Evolutionary conservation across 2,329 filamentous ascomycete genomes (phyloP).

Genomic region (Davidsoniella eucalypti): DNA sequence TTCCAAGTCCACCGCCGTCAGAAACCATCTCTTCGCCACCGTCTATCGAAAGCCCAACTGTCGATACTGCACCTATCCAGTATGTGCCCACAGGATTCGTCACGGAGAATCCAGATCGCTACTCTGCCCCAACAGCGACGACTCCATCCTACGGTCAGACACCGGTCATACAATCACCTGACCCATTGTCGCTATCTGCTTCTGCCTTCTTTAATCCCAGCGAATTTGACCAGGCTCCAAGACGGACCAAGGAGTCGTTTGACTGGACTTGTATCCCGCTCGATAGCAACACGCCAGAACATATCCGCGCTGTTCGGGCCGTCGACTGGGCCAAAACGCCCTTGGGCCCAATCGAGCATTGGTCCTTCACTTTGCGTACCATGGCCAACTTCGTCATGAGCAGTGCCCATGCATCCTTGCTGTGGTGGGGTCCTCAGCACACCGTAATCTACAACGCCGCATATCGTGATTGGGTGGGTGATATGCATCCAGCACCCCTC

Average conservation of each 20-base stretch:
- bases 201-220: too few species aligned
- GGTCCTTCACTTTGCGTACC: conserved; percentile 53
- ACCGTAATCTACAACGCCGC: conserved; percentile 59
- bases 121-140: too few species aligned
- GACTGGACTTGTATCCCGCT: conserved; percentile 66
- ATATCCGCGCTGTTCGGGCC: conserved; percentile 57
- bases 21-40: not conserved
- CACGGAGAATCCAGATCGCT: too few species aligned
- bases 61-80: too few species aligned
- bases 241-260: conserved; percentile 27
- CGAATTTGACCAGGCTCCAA: too few species aligned
- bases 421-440: conserved; percentile 63
- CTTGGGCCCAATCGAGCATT: conserved; percentile 59
- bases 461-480: conserved; percentile 53
- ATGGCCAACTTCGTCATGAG: conserved; percentile 76
- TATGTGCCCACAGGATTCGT: too few species aligned
- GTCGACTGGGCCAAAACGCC: conserved; percentile 58
- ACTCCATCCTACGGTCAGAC: too few species aligned
- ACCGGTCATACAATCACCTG: too few species aligned
- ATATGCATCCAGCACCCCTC: conserved; percentile 64
- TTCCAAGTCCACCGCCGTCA: not conserved
- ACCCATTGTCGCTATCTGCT: too few species aligned
- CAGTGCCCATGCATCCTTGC: conserved; percentile 54
- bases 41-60: not conserved
- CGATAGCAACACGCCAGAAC: conserved; percentile 44